Percentiles rank a stretch among this genome's conserved stretches.
Conservation (phyloP, 495 filamentous ascomycete genomes). For the Penicillium riverlandense region DNA sequence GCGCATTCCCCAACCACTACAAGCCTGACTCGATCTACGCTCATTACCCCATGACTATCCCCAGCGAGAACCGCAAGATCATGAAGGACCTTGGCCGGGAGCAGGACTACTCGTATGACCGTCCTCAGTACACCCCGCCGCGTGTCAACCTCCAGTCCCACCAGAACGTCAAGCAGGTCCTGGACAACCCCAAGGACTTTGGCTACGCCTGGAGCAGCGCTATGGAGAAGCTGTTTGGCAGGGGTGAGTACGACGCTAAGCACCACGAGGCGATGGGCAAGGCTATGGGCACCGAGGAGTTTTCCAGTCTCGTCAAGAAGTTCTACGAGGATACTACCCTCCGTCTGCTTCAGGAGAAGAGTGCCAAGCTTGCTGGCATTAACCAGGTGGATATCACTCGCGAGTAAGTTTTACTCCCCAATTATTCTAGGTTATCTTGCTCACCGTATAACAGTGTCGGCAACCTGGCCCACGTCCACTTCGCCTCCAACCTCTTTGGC, state of each 20-base stretch:
- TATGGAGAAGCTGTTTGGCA: slow-evolving; percentile 46
- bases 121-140: slow-evolving; percentile 45
- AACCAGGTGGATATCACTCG: slow-evolving; percentile 72
- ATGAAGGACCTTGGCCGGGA: slow-evolving; percentile 63
- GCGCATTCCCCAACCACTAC: slow-evolving; percentile 77
- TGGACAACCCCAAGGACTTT: slow-evolving; percentile 57
- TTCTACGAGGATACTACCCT: slow-evolving; percentile 57
- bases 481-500: slow-evolving; percentile 64
- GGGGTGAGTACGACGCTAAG: slow-evolving; percentile 43
- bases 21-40: slow-evolving; percentile 75
- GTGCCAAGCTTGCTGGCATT: slow-evolving; percentile 48
- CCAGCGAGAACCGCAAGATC: slow-evolving; percentile 66
- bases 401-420: slow-evolving; percentile 37
- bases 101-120: slow-evolving; percentile 64
- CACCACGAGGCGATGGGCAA: slow-evolving; percentile 36
- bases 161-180: slow-evolving; percentile 53
- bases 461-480: slow-evolving; percentile 65
- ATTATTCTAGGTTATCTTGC: not conserved
- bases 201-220: slow-evolving; percentile 54
- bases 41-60: slow-evolving; percentile 81
- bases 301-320: slow-evolving; percentile 43
- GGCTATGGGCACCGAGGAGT: slow-evolving; percentile 39
- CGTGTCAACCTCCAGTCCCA: slow-evolving; percentile 53
- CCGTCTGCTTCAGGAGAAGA: slow-evolving; percentile 56
- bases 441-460: slow-evolving; percentile 39